Base-by-base conservation (phyloP, 192 early-diverging fungal species). In the Chytriomyces confervae region DNA sequence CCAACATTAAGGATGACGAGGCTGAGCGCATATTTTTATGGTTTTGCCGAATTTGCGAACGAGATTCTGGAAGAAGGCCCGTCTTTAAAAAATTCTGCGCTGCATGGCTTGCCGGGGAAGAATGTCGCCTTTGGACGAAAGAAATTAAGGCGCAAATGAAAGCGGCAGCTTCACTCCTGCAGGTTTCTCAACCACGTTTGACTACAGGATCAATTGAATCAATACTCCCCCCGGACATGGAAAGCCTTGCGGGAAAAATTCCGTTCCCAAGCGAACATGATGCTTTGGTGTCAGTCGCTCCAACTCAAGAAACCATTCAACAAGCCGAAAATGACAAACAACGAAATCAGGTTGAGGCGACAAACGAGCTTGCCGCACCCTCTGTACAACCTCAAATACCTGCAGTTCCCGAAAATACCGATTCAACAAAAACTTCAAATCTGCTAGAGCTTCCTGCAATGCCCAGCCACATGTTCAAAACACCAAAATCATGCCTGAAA, bases 21-120 rank as follows among this genome's bases (percentile, higher is more conserved):
- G 77, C 69, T 5, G 77, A 79, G 9, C 36, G 68, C 11, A 79
- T 79, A 16, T 79, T 71, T 29, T 50, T 79, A 5, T 79, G 77
- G 77, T 79, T 79, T 65, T 79, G 77, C 62, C 67, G 69, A 8
- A 61, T 66, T 50, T 79, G 77, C 45, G 77, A 79, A 64, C 51
- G 61, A 11, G 67, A 69, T 62, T 49, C 69, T 7, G 77, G 77
- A 6, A 27, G 69, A n/a, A 29, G 70, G 7, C 62, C 77, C 18
- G 77, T 79, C 27, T 72, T 69, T 11, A 76, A 76, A 53, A 76
- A 76, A 49, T 76, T 76, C 24, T 76, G 74, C 36, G 62, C 74
- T 16, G 74, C 62, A 11, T 76, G 74, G 74, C 63, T 50, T 3
- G 63, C 62, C 9, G 74, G 63, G 16, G 63, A 76, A 66, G 18